A percentile compares a stretch with the other conserved stretches of the same genome.
These are phyloP conservation scores for Earliella scabrosa DNA, from an alignment of 1,284 basidiomycete genomes.

Conservation along the genomic window DNA sequence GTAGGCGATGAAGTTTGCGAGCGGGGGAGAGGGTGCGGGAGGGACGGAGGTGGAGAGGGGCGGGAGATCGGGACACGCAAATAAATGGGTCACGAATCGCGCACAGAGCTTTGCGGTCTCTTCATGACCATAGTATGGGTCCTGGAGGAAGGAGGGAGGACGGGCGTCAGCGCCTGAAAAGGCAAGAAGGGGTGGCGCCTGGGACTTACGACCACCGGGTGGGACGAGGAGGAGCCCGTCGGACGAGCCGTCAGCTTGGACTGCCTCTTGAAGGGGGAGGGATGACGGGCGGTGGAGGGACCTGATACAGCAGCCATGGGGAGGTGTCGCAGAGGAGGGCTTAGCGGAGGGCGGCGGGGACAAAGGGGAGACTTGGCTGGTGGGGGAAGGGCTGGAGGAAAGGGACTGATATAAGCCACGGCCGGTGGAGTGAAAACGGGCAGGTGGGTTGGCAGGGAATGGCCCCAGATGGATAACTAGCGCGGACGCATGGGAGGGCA, in stretches of 20 bases:
- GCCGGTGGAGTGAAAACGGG: conserved; percentile 5
- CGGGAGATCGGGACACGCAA: conserved; percentile 69
- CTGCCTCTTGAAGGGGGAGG: conserved; percentile 35
- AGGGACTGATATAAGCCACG: conserved; percentile 23
- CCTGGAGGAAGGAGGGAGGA: conserved; percentile 31
- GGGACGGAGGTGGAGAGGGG: conserved; percentile 38
- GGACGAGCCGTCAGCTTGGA: conserved; percentile 28
- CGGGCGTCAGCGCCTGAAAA: conserved; percentile 1
- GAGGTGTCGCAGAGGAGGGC: conserved; percentile 13
- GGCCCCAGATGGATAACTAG: background rate
- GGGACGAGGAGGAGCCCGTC: conserved; percentile 14
- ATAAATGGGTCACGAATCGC: conserved; percentile 81
- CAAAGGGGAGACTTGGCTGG: conserved; percentile 17
- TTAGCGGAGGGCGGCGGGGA: conserved; percentile 13
- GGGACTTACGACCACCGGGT: conserved; percentile 22
- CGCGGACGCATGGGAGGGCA: too few relatives aligned
- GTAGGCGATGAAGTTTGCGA: conserved; percentile 88
- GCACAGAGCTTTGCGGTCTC: conserved; percentile 63
- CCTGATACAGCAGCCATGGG: conserved; percentile 38
- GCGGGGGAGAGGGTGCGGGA: conserved; percentile 54
- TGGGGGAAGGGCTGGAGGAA: conserved; percentile 15
- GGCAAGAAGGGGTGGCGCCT: conserved; percentile 12
- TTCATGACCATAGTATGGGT: conserved; percentile 86
- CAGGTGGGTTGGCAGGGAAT: background rate
- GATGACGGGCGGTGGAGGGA: conserved; percentile 34